Base-by-base conservation (phyloP, 768 basidiomycete genomes). In the Boletus pseudo-olivaceus region DNA sequence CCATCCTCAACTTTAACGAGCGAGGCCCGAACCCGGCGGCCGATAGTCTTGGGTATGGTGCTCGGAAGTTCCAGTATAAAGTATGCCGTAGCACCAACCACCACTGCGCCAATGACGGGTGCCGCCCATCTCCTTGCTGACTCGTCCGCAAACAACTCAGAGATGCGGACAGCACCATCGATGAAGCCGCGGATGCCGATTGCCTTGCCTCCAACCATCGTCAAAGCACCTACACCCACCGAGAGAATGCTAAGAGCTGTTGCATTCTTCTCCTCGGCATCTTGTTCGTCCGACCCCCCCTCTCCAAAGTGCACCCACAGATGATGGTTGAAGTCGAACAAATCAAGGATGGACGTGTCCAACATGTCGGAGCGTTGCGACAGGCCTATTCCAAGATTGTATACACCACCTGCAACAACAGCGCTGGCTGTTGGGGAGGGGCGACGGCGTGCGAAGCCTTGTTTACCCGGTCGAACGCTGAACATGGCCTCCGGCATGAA, bases 401-500 rank as follows among this genome's bases (percentile, higher is more conserved):
- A 78, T 6, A 83, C 65, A 51, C 89, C 90, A 55, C 93, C 88
- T 42, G 90, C 87, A 40, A 89, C 87, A 53, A 92, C 76, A 12
- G 80, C 76, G 5, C 82, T 79, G 29, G 67, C 47, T 59, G 56
- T 67, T 51, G 63, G n/a, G 59, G 64, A 35, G 62, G 59, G 67
- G 12, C 46, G 77, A 73, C 48, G 76, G 71, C 51, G 74, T 64
- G 40, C 68, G 54, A 54, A 74, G 5, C 73, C 72, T 53, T 72
- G 65, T 60, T 65, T 78, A 49, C 78, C 70, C 29, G 73, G 68
- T 23, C 76, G 77, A 40, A 79, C 71, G 51, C 82, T 83, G 75
- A 98, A 99, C 97, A 99, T 98, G 14, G 93, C 96, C 67, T 96
- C 89, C n/a, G 96, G 92, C 76, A 91, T 84, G 78, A 99, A 99